Evolutionary conservation across 2,329 filamentous ascomycete genomes (phyloP), one percentile per base, ranked within the genome.

Genomic region (Alternaria arborescens): DNA sequence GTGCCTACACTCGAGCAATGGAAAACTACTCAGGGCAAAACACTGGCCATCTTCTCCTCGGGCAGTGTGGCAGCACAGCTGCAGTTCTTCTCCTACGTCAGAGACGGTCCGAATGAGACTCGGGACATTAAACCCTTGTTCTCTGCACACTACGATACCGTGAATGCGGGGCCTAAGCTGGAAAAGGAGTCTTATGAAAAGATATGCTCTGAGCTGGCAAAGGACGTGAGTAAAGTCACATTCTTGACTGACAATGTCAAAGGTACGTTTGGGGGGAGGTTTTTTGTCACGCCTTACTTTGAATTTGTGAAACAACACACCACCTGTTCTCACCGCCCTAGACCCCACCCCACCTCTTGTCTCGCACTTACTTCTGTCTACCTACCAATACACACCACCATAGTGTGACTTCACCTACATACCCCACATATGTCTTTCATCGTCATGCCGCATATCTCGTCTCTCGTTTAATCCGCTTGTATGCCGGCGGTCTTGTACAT

Each of bases 31-130:
- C 32, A 5, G 5, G 85, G 84, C 26, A 81, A 87, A 62, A 84
- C 70, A 10, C 72, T 94, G 65, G 87, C 91, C 70, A 94, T 95
- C 73, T 95, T 94, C 81, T 93, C 90, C 4, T 93, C 90, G 12
- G 92, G 92, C 32, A 93, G 90, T 22, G 89, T 94, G 6, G 85
- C 89, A 20, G 92, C 92, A 14, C 92, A 95, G 82, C 92, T 93
- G 79, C 82, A 94, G 62, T 85, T 94, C 64, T 94, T 94, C 78
- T 83, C 84, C 61, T 87, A 93, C 71, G 80, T 83, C 30, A 55
- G 72, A 52, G 68, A 74, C 46, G 74, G 73, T 30, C 54, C 67
- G 22, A 69, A 61, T n/a, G 34, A 7, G 5, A 78, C 85, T 8
- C 79, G 84, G 61, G 77, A 80, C 51, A 68, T 80, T 36, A 79